Evolutionary conservation across 495 filamentous ascomycete species (phyloP).

Genomic region (Penicillium argentinense): DNA sequence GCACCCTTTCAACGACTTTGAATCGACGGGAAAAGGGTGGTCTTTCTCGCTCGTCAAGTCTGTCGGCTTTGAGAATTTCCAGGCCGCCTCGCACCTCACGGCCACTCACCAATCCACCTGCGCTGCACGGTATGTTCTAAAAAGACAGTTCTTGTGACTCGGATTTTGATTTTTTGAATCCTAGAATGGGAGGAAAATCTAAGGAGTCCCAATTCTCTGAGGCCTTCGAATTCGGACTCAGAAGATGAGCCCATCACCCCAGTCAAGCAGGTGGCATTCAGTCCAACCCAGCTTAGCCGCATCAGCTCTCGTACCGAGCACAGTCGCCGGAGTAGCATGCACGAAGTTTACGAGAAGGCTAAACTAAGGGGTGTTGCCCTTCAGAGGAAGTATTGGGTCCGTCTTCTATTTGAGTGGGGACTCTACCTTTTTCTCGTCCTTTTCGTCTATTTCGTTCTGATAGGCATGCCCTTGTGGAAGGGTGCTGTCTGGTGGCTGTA

Average conservation of each 20-base stretch:
- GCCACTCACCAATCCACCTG: constrained; percentile 18
- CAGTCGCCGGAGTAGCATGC: constrained; percentile 13
- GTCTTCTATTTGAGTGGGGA: constrained; percentile 35
- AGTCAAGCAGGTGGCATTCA: constrained; percentile 12
- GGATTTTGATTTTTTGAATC: neutral
- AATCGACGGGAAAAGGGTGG: constrained; percentile 3
- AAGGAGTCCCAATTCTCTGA: constrained; percentile 3
- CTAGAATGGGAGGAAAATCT: constrained; percentile 12
- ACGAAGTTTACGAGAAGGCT: constrained; percentile 26
- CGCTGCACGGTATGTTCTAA: constrained; percentile 12
- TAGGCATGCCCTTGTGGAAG: constrained; percentile 43
- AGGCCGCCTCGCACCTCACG: constrained; percentile 12
- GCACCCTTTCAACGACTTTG: neutral
- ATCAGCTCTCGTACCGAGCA: constrained; percentile 5
- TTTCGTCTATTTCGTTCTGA: constrained; percentile 40
- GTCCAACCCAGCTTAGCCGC: constrained; percentile 4
- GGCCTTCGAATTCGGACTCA: constrained; percentile 2
- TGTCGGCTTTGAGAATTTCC: constrained; percentile 12
- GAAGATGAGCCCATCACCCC: constrained; percentile 20
- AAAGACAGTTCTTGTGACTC: neutral
- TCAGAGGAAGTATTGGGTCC: constrained; percentile 34
- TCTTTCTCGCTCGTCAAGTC: constrained; percentile 17
- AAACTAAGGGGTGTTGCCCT: constrained; percentile 28
- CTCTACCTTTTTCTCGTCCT: constrained; percentile 31
- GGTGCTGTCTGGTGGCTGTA: constrained; percentile 45